Conservation (phyloP, 441 rosid genomes). For the Populus hybrid region DNA sequence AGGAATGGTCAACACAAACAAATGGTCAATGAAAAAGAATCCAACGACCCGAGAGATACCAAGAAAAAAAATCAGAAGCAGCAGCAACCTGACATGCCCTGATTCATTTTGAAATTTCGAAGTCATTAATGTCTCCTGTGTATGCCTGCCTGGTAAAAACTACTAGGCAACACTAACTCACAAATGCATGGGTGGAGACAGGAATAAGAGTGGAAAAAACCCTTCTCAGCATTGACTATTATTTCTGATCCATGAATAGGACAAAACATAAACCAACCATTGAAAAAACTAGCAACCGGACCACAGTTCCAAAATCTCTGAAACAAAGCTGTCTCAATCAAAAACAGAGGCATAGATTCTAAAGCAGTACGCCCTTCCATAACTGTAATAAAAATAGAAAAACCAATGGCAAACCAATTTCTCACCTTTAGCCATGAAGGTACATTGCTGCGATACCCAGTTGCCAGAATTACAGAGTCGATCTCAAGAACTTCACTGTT, state of each 20-base stretch:
- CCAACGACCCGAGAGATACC: background rate
- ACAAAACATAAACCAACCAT: constrained; percentile 14
- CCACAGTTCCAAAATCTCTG: constrained; percentile 14
- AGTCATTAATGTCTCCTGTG: background rate
- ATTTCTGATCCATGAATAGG: constrained; percentile 19
- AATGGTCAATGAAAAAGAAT: background rate
- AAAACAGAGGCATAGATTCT: constrained; percentile 11
- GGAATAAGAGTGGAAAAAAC: background rate
- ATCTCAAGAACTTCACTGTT: constrained; percentile 51
- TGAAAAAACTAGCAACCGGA: constrained; percentile 24
- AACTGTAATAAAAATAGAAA: constrained; percentile 31
- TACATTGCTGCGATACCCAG: constrained; percentile 90
- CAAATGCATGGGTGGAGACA: background rate
- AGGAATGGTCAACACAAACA: background rate
- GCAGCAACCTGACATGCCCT: background rate
- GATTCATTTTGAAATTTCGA: background rate
- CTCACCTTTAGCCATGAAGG: constrained; percentile 87
- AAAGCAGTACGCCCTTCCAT: constrained; percentile 22
- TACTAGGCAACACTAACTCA: background rate
- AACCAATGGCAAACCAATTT: background rate
- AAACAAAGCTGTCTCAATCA: background rate
- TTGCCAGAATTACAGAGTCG: constrained; percentile 75
- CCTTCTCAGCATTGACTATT: background rate
- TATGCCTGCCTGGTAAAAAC: background rate
- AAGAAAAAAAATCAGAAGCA: background rate